Percentiles rank a stretch among this genome's conserved stretches.
phyloP scores from a whole-genome alignment of 306 rosid species.

The Trifolium pratense region DNA sequence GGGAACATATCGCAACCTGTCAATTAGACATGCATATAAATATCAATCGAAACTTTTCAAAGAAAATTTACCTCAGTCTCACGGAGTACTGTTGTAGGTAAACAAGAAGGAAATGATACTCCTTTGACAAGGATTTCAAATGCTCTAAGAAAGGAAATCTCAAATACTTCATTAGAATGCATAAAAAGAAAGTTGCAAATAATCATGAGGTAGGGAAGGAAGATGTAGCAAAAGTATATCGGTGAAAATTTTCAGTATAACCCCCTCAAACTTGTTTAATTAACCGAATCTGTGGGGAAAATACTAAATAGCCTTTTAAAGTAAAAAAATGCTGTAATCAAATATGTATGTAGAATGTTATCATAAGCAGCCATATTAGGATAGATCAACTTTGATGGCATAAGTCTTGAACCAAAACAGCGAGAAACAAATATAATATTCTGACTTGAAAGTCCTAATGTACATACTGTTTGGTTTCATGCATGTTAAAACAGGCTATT shows the following conservation, averaged over 20 bases:
- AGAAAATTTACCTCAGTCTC: conserved; percentile 11
- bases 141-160: conserved; percentile 7
- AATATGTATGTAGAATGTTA: neutral
- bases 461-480: conserved; percentile 14
- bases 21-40: conserved; percentile 39
- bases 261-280: too few species aligned
- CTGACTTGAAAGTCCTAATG: neutral
- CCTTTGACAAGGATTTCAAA: conserved; percentile 29
- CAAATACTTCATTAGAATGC: neutral
- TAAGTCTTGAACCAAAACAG: conserved; percentile 22
- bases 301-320: neutral
- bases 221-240: neutral
- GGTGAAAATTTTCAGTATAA: neutral
- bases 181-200: neutral
- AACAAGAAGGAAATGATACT: neutral
- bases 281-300: neutral
- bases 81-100: conserved; percentile 4
- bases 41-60: conserved; percentile 32
- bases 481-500: conserved; percentile 34
- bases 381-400: neutral
- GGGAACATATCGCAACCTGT: conserved; percentile 84
- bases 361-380: neutral
- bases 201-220: neutral
- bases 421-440: neutral
- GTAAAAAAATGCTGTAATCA: neutral